Percentiles rank a stretch among this genome's conserved stretches.
phyloP scores from a whole-genome alignment of 495 filamentous ascomycete species.

The Trichoderma reesei region DNA sequence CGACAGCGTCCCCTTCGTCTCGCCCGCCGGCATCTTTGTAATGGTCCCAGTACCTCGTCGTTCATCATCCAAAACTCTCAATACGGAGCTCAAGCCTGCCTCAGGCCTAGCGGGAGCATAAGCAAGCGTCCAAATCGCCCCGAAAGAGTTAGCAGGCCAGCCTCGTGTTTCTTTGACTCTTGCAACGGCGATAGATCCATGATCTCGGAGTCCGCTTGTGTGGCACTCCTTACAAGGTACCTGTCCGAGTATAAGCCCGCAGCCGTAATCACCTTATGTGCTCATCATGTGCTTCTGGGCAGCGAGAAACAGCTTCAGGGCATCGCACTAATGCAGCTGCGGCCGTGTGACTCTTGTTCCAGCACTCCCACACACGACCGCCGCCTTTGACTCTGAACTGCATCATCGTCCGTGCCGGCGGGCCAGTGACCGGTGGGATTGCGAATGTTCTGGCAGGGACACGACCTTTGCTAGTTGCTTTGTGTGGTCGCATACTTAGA shows the following conservation, averaged over 20 bases:
- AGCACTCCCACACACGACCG: too few species aligned
- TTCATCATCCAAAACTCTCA: not conserved
- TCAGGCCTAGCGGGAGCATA: not conserved
- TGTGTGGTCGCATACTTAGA: too few species aligned
- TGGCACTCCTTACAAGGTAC: not conserved
- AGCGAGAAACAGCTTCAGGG: not conserved
- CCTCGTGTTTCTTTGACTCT: not conserved
- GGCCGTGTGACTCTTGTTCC: constrained; percentile 2
- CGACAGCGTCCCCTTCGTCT: too few species aligned
- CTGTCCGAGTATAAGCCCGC: not conserved
- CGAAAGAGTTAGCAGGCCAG: not conserved
- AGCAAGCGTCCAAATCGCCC: not conserved
- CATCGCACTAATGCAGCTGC: constrained; percentile 2
- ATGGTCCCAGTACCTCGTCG: too few species aligned
- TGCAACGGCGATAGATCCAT: not conserved
- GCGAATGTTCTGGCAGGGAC: too few species aligned
- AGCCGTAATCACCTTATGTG: not conserved
- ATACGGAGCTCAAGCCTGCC: not conserved
- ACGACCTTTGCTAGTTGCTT: too few species aligned
- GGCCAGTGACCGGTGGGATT: too few species aligned
- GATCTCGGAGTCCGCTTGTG: not conserved
- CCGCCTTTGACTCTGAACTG: too few species aligned
- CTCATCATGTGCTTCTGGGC: not conserved
- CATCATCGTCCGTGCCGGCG: too few species aligned
- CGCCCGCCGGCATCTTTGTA: too few species aligned